phyloP scores from a whole-genome alignment of 108 stramenopile species.

The Cyclotella cryptica region DNA sequence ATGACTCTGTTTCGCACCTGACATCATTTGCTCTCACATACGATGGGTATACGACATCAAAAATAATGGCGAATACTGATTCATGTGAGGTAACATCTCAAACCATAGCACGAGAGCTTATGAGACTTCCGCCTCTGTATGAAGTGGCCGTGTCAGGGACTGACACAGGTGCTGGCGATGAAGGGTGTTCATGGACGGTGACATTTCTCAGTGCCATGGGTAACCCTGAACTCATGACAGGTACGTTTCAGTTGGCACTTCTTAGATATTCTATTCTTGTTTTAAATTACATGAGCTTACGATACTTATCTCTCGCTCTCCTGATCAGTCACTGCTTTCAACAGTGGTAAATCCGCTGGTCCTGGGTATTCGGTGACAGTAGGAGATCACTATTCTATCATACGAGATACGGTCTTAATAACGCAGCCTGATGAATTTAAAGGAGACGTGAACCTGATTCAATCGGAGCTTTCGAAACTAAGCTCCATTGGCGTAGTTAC shows the following conservation, averaged over 20 bases:
- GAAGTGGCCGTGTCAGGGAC: slow-evolving; percentile 64
- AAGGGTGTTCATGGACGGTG: slow-evolving; percentile 70
- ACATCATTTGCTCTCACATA: slow-evolving; percentile 59
- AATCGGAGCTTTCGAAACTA: slow-evolving; percentile 78
- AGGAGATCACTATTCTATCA: slow-evolving; percentile 41
- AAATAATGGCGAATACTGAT: slow-evolving; percentile 54
- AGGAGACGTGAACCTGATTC: slow-evolving; percentile 64
- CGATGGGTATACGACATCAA: slow-evolving; percentile 58
- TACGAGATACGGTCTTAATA: slow-evolving; percentile 47
- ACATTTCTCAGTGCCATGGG: slow-evolving; percentile 67
- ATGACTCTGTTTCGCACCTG: slow-evolving; percentile 68
- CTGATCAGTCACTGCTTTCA: slow-evolving; percentile 42
- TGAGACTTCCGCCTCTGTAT: slow-evolving; percentile 58
- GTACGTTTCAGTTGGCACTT: neutral
- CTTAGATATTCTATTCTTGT: too few relatives aligned
- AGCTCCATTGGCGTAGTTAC: slow-evolving; percentile 72
- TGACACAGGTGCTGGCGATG: slow-evolving; percentile 43
- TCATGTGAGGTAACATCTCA: slow-evolving; percentile 64
- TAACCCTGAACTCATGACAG: slow-evolving; percentile 53
- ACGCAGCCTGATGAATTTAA: slow-evolving; percentile 50
- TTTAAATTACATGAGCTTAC: too few relatives aligned
- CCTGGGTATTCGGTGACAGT: slow-evolving; percentile 49
- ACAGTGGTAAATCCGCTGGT: slow-evolving; percentile 35
- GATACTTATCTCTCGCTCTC: too few relatives aligned
- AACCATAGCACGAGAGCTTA: slow-evolving; percentile 58